phyloP scores from a whole-genome alignment of 345 rosid genomes.

The Gossypium anomalum region DNA sequence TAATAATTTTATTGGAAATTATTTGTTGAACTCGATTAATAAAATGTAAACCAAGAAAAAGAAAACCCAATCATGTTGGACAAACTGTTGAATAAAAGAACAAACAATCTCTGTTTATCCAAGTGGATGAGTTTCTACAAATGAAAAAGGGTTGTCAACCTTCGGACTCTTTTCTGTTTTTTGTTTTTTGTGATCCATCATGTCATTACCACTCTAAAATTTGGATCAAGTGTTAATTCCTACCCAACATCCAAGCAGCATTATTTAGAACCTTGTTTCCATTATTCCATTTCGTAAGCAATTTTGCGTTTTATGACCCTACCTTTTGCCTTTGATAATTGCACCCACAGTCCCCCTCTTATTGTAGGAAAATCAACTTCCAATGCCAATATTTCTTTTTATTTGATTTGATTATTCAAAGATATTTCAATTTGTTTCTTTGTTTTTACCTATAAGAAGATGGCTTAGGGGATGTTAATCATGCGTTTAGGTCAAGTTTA shows the following conservation, averaged over 20 bases:
- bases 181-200: not conserved
- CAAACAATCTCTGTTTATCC: not conserved
- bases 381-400: not conserved
- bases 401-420: not conserved
- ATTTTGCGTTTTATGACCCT: not conserved
- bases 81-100: not conserved
- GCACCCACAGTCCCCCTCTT: constrained; percentile 4
- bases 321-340: constrained; percentile 1
- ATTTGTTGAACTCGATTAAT: not conserved
- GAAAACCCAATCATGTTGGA: too few relatives aligned
- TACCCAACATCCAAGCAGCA: constrained; percentile 1
- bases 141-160: not conserved
- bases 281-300: not conserved
- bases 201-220: not conserved
- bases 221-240: not conserved
- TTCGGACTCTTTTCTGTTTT: not conserved
- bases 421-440: not conserved
- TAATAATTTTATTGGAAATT: not conserved
- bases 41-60: too few relatives aligned
- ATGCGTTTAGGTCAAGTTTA: not conserved
- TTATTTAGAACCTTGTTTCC: not conserved
- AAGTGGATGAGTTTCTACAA: not conserved
- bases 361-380: not conserved
- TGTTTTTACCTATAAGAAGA: not conserved
- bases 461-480: not conserved